These are phyloP conservation scores for Saccharomycopsis microspora DNA, from an alignment of 805 yeast genomes.

Conservation along the genomic window DNA sequence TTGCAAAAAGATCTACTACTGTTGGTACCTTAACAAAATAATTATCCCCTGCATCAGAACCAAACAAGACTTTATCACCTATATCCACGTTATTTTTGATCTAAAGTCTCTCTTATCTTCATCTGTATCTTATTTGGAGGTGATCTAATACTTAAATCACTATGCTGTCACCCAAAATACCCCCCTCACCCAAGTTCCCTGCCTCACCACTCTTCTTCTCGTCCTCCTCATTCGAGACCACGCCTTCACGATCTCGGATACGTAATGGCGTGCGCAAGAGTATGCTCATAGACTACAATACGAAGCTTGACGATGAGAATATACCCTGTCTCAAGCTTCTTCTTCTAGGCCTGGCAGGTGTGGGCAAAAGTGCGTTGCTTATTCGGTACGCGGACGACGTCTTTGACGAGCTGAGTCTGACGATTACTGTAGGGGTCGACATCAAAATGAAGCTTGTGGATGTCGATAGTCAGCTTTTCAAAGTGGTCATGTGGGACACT, in stretches of 20 bases:
- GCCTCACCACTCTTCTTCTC: conserved; percentile 12
- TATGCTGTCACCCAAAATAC: not conserved
- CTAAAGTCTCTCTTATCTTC: no score
- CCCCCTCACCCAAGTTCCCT: conserved; percentile 1
- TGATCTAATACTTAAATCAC: no score
- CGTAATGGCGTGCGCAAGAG: conserved; percentile 8
- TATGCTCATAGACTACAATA: conserved; percentile 13
- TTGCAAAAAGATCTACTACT: no score
- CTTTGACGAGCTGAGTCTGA: conserved; percentile 25
- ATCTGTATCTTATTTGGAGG: no score
- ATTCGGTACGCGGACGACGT: conserved; percentile 28
- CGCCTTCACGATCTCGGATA: conserved; percentile 5
- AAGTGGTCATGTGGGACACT: conserved; percentile 37
- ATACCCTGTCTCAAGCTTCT: conserved; percentile 23
- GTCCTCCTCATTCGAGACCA: conserved; percentile 9
- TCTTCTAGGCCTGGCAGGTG: conserved; percentile 35
- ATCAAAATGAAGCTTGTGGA: conserved; percentile 32
- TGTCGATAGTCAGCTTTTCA: conserved; percentile 32
- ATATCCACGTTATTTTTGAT: no score
- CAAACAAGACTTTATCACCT: no score
- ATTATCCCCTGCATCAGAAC: no score
- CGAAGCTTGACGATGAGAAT: conserved; percentile 13
- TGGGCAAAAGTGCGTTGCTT: conserved; percentile 37
- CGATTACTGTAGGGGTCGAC: conserved; percentile 36
- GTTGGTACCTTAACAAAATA: no score